Percentiles rank a stretch among this genome's conserved stretches.
Evolutionary conservation across 129 eudicot genomes (phyloP).

Genomic region (Lactuca saligna): DNA sequence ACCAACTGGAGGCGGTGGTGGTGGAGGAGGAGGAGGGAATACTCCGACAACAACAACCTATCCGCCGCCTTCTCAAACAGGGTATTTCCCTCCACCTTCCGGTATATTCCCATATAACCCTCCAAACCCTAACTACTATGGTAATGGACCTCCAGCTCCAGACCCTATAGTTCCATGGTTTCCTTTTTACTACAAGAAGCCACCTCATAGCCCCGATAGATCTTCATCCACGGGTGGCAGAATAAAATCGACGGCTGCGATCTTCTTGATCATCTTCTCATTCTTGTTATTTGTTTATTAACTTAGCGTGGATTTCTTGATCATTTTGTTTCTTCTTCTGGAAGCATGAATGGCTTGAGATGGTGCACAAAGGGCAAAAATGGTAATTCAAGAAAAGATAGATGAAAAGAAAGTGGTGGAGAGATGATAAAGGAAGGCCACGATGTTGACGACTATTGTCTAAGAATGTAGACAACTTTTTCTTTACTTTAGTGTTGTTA

Average conservation of each 20-base stretch:
- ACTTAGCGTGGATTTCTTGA: background rate
- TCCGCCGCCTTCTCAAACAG: constrained; percentile 39
- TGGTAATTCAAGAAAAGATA: constrained; percentile 15
- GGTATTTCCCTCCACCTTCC: constrained; percentile 38
- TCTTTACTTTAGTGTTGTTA: constrained; percentile 23
- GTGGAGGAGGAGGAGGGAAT: constrained; percentile 26
- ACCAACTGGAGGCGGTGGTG: constrained; percentile 37
- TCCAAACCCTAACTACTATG: constrained; percentile 41
- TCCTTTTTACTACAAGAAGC: constrained; percentile 67
- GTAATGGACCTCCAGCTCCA: constrained; percentile 54
- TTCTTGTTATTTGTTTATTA: constrained; percentile 25
- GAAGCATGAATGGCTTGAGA: background rate
- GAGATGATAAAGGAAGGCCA: constrained; percentile 25
- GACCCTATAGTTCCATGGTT: constrained; percentile 70
- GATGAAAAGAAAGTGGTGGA: constrained; percentile 11
- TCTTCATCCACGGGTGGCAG: constrained; percentile 37
- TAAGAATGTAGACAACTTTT: constrained; percentile 32
- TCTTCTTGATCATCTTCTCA: constrained; percentile 19
- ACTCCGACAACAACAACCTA: constrained; percentile 43
- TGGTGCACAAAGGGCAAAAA: constrained; percentile 13
- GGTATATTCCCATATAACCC: constrained; percentile 41
- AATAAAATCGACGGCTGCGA: constrained; percentile 24
- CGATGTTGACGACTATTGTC: constrained; percentile 10
- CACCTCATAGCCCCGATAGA: constrained; percentile 45
- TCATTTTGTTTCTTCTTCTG: constrained; percentile 6